Evolutionary conservation across 371 early-diverging fungal species (phyloP).

Genomic region (Apophysomyces trapeziformis): DNA sequence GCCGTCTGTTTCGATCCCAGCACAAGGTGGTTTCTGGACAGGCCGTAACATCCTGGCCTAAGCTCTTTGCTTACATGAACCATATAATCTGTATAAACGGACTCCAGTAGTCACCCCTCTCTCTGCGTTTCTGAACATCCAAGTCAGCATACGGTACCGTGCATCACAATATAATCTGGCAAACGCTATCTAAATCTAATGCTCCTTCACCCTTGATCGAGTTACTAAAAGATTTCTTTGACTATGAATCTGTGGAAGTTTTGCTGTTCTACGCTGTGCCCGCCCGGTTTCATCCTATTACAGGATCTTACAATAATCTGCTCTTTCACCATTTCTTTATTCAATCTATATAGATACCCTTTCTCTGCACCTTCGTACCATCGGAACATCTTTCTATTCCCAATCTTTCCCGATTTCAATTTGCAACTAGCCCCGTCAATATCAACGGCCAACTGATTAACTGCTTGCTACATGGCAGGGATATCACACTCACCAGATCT

Average conservation of each 20-base stretch:
- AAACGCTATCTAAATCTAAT: slow-evolving; percentile 2
- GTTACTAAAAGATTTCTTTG: slow-evolving; percentile 26
- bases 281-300: slow-evolving; percentile 16
- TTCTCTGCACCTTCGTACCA: slow-evolving; percentile 15
- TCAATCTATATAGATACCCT: slow-evolving; percentile 32
- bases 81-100: background rate
- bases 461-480: slow-evolving; percentile 15
- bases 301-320: slow-evolving; percentile 34
- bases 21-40: slow-evolving; percentile 25
- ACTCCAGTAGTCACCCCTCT: slow-evolving; percentile 8
- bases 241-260: slow-evolving; percentile 23
- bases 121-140: slow-evolving; percentile 37
- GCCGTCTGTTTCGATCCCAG: slow-evolving; percentile 17
- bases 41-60: too few relatives aligned
- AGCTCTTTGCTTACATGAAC: slow-evolving; percentile 24
- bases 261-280: slow-evolving; percentile 17
- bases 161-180: slow-evolving; percentile 27
- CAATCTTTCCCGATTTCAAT: background rate
- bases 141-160: slow-evolving; percentile 39
- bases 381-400: background rate
- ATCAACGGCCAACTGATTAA: background rate
- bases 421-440: background rate
- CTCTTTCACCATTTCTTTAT: slow-evolving; percentile 29
- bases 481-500: slow-evolving; percentile 16
- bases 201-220: slow-evolving; percentile 7